Evolutionary conservation across 768 basidiomycete species (phyloP), one percentile per base, ranked within the genome.

Genomic region (Rickenella mellea): DNA sequence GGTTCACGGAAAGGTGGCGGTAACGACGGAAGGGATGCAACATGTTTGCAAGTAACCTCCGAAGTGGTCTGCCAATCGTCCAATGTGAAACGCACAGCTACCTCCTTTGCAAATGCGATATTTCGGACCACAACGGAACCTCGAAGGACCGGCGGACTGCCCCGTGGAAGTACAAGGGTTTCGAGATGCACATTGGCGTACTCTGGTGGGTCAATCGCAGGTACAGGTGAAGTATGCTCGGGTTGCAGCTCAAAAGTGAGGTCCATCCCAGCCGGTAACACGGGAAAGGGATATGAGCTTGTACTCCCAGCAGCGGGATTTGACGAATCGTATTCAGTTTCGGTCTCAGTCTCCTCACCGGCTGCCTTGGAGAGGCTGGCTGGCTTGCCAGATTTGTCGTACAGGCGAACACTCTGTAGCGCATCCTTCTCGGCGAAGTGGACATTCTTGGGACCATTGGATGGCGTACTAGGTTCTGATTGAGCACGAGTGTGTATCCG

Each of bases 51-150:
- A 60, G 54, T 47, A 25, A 96, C 90, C 57, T 98, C 94, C 31
- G 78, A 82, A 1, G 87, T 86, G 3, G 93, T 98, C 48, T 83
- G 78, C 94, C 94, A 98, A 37, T 84, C 79, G 59, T 97, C 94
- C 36, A 94, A 68, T 1, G 94, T 97, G 58, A 93, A 98, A 1
- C 93, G 69, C 1, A 96, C 71, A 0, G 75, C 79, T 35, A 97
- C 81, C 40, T 74, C 69, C 63, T 98, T 98, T 58, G 86, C 80
- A 48, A 85, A 98, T 0, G 85, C 67, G 41, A 96, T 50, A 58
- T 98, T 97, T 50, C 81, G 76, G 15, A 91, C 89, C 38, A 89
- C 73, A 43, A 96, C 62, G 6, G 83, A 77, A 5, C 94, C 94
- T 2, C 70, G 65, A 11, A 96, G 70, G 0, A 64, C 58, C 5